Evolutionary conservation across 192 early-diverging fungal genomes (phyloP), one percentile per base, ranked within the genome.

Genomic region (Gonapodya prolifera): DNA sequence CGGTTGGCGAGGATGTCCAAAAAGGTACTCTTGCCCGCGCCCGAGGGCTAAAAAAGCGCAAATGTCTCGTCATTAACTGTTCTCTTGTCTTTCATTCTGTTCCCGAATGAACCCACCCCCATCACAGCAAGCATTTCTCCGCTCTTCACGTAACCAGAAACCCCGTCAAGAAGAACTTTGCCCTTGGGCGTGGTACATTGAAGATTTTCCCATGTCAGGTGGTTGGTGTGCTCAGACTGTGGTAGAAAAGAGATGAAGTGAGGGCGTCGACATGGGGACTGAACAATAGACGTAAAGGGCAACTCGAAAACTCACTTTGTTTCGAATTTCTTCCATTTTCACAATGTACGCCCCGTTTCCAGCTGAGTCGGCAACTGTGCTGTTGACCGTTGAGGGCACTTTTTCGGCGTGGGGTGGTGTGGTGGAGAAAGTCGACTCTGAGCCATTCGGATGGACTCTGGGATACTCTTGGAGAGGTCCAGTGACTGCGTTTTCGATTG

Each of bases 21-120:
- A 0, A 85, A 77, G n/a, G 84, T 85, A 16, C 81, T 78, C 77
- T 85, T 85, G 28, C 84, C 84, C 69, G 84, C 84, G 30, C 83
- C 83, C 71, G 71, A 73, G 18, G 71, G 71, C 28, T n/a, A 8
- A 8, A 69, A 16, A n/a, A 69, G 8, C 45, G 45, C 45, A 69
- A 69, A n/a, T 16, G 45, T 69, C 45, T 69, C 45, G n/a, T n/a
- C n/a, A n/a, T n/a, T n/a, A n/a, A n/a, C n/a, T n/a, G n/a, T n/a
- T n/a, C n/a, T n/a, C n/a, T n/a, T n/a, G n/a, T n/a, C n/a, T n/a
- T n/a, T n/a, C n/a, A n/a, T n/a, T n/a, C n/a, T n/a, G n/a, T n/a
- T n/a, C n/a, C n/a, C n/a, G n/a, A n/a, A n/a, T n/a, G n/a, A n/a
- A n/a, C n/a, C n/a, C n/a, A n/a, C n/a, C n/a, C 45, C 45, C 45